Evolutionary conservation across 2,329 filamentous ascomycete species (phyloP), one percentile per base, ranked within the genome.

Genomic region (Trichoderma sp.): DNA sequence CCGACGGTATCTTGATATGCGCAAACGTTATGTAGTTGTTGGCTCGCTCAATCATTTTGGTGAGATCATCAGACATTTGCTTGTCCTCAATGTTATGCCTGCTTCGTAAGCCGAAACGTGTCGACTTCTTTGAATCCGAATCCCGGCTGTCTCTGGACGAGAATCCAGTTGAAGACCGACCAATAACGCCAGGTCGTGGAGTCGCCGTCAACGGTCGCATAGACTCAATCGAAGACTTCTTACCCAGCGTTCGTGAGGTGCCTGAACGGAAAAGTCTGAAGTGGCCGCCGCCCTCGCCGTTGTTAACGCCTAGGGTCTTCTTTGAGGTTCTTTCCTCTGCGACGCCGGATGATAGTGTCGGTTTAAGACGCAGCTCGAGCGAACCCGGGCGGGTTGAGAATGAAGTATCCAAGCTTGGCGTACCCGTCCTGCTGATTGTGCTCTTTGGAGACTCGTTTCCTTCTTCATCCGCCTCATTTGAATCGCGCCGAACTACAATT

Each of bases 21-120:
- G 96, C 93, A 77, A 99, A 92, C 0, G 97, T 98, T 95, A 98
- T 98, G 86, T 97, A 99, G 83, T 95, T 97, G 75, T 94, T 98
- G 4, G 97, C 97, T 35, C 97, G 93, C 72, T 91, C 92, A 85
- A 99, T 96, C 97, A 99, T 99, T 86, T 97, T 95, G 12, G 95
- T 97, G 59, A 99, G 87, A 82, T 99, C 97, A 81, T 99, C 97
- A 1, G 93, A 93, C 6, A 91, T 89, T 76, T 91, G 90, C 74
- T 93, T 90, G 68, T 91, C 90, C 75, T 90, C 82, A 56, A 82
- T 78, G 67, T 88, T 81, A 75, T 84, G 83, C 79, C 88, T 85
- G 82, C 88, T 84, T 79, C 88, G 84, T 80, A 91, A 83, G 77
- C 86, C 84, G 81, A 93, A 94, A 21, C 90, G 88, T 24, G 87